Conservation (phyloP, 208 protist species). For the Wallacemonas sp. region DNA sequence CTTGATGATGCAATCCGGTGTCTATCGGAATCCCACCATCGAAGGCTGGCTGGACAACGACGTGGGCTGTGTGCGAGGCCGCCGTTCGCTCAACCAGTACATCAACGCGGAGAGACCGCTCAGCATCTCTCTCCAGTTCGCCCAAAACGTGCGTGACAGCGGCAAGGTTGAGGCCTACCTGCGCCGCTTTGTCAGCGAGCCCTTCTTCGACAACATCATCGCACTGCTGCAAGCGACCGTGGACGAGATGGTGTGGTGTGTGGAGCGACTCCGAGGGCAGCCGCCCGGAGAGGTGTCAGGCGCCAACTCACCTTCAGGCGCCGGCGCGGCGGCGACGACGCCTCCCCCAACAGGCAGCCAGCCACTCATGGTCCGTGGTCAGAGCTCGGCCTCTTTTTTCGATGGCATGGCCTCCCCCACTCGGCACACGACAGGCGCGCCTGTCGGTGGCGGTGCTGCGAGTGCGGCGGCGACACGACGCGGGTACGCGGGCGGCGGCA, state of each 20-base stretch:
- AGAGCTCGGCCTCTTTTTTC: constrained; percentile 12
- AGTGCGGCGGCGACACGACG: neutral
- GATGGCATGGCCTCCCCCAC: neutral
- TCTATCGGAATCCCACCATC: constrained; percentile 83
- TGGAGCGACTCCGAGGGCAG: constrained; percentile 21
- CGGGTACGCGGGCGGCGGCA: neutral
- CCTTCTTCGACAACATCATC: constrained; percentile 47
- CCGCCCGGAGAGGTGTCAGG: no score
- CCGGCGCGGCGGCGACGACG: neutral
- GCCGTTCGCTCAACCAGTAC: neutral
- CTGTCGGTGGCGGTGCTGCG: neutral
- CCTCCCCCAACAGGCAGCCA: no score
- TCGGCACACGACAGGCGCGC: neutral
- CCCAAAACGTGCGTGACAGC: constrained; percentile 50
- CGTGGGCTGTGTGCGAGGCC: constrained; percentile 34
- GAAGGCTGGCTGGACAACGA: constrained; percentile 80
- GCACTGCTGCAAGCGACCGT: constrained; percentile 33
- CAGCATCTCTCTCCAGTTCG: constrained; percentile 75
- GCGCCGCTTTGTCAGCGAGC: constrained; percentile 50
- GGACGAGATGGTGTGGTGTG: constrained; percentile 27
- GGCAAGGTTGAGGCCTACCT: constrained; percentile 69
- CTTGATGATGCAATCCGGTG: constrained; percentile 65
- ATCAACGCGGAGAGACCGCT: constrained; percentile 11
- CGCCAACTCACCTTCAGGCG: neutral
- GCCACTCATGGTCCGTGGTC: neutral